phyloP scores from a whole-genome alignment of 2,329 filamentous ascomycete genomes.

The Neopestalotiopsis sp. region DNA sequence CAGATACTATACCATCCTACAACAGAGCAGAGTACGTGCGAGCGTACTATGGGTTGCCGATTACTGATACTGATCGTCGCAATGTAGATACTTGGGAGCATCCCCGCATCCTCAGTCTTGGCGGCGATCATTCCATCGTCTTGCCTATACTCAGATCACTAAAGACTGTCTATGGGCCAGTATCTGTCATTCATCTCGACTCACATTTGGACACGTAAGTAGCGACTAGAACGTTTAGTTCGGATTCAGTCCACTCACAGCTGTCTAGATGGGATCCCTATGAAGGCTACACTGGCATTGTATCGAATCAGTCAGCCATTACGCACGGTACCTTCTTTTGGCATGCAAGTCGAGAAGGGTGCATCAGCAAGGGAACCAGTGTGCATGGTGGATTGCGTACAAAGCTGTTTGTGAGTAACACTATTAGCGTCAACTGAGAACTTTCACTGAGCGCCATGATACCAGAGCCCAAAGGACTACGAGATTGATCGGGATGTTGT shows the following conservation, averaged over 20 bases:
- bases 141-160: constrained; percentile 33
- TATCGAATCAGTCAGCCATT: constrained; percentile 25
- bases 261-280: constrained; percentile 6
- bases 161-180: constrained; percentile 33
- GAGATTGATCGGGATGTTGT: constrained; percentile 11
- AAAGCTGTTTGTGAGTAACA: constrained; percentile 9
- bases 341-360: constrained; percentile 17
- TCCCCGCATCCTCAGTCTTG: constrained; percentile 26
- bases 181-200: constrained; percentile 38
- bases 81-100: constrained; percentile 17
- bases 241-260: neutral
- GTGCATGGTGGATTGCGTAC: constrained; percentile 18
- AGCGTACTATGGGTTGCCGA: neutral
- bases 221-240: neutral
- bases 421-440: neutral
- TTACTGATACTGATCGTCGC: neutral
- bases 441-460: neutral
- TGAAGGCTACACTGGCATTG: constrained; percentile 6
- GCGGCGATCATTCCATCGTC: constrained; percentile 36
- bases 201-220: constrained; percentile 30
- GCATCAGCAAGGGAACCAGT: constrained; percentile 17
- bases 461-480: constrained; percentile 17
- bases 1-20: constrained; percentile 16
- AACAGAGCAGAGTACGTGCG: constrained; percentile 10
- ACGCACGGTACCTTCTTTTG: constrained; percentile 19